Base-by-base conservation (phyloP, 371 early-diverging fungal species). In the Mucor saturninus region DNA sequence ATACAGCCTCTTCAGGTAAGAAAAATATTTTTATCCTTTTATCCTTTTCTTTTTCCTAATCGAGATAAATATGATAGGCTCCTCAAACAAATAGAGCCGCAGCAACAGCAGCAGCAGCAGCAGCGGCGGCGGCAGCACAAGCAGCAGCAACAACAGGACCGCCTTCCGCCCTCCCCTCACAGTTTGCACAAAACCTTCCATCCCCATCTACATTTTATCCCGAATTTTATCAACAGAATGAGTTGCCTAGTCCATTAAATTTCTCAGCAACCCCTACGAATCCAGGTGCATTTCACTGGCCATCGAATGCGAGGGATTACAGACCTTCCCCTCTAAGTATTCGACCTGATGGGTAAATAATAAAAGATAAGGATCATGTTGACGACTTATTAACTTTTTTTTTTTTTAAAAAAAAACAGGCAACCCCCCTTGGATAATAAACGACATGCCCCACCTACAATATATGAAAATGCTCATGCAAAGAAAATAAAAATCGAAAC, bases 191-290 rank as follows among this genome's bases (percentile, higher is more conserved):
- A 66, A 91, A 88, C 59, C 69, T 91, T 30, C 91, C 91, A 4
- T 91, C 91, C 8, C 91, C 91, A 5, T 88, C 87, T 8, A 82
- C 89, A 3, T 90, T 91, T 63, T 91, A 89, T 67, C 88, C 90
- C 4, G 83, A 89, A 58, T 87, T 91, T 46, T 91, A 91, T 57
- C 87, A 85, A 57, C 86, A 81, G 63, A 80, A 73, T 59, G 88
- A 86, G 56, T 56, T 81, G 59, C 86, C 79, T n/a, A 87, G 88
- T 50, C 88, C 88, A 15, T 73, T 88, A 51, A 81, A 86, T 58
- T 87, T 87, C 65, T 30, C 40, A n/a, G 75, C 82, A 11, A 87
- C 86, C 14, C 86, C 87, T 3, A 79, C 83, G 2, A 63, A 72
- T 26, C 80, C 79, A 2, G 76, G 80, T 48, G 69, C 87, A 13